Percentiles rank a stretch among this genome's conserved stretches.
These are phyloP conservation scores for Pinus albicaulis DNA, from an alignment of 75 land plant species.

Conservation along the genomic window DNA sequence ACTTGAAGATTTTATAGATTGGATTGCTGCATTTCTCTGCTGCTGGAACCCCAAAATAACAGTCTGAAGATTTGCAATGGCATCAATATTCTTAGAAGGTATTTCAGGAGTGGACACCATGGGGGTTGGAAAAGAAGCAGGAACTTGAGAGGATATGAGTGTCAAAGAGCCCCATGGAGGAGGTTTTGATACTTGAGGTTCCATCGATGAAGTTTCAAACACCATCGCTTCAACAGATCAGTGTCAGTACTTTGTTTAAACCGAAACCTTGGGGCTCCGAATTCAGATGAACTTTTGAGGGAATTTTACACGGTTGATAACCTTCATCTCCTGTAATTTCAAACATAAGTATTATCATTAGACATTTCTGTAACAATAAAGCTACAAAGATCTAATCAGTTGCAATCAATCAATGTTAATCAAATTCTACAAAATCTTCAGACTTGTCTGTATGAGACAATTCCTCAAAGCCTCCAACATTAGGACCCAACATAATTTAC, in stretches of 20 bases:
- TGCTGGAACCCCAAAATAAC: neutral
- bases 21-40: neutral
- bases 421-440: too few relatives aligned
- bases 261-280: neutral
- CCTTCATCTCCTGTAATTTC: too few relatives aligned
- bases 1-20: neutral
- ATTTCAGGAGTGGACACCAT: neutral
- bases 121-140: neutral
- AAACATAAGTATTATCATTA: too few relatives aligned
- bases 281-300: neutral
- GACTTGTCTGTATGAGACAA: too few relatives aligned
- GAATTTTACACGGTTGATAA: neutral
- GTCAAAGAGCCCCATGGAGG: neutral
- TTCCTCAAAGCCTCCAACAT: too few relatives aligned
- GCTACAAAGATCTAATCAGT: too few relatives aligned
- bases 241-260: neutral
- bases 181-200: neutral
- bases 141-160: neutral
- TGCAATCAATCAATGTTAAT: too few relatives aligned
- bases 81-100: neutral
- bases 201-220: neutral
- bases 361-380: too few relatives aligned
- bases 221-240: neutral
- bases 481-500: too few relatives aligned
- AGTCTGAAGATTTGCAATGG: neutral